Percentiles rank a stretch among this genome's conserved stretches.
These are phyloP conservation scores for Marasmius tenuissimus DNA, from an alignment of 1,284 basidiomycete species.

Conservation along the genomic window DNA sequence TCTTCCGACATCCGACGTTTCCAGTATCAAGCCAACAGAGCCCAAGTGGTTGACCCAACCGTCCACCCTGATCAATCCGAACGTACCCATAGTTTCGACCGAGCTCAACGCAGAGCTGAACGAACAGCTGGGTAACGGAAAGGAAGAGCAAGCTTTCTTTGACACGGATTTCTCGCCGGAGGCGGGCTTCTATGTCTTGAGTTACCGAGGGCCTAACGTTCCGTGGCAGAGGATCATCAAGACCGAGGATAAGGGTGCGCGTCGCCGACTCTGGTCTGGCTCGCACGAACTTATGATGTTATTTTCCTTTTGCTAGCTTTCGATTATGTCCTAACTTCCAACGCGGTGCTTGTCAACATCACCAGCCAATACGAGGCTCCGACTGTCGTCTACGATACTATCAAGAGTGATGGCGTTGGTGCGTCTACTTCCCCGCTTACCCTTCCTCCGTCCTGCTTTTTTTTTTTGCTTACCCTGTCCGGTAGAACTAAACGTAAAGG, in stretches of 20 bases:
- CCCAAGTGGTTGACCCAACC: slow-evolving; percentile 71
- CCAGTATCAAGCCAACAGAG: slow-evolving; percentile 18
- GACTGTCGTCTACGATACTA: slow-evolving; percentile 66
- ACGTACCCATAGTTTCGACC: not conserved
- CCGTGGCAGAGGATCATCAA: slow-evolving; percentile 87
- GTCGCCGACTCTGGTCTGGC: not conserved
- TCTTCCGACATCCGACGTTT: slow-evolving; percentile 47
- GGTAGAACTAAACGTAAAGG: slow-evolving; percentile 82
- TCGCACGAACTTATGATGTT: not conserved
- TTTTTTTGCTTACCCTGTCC: slow-evolving; percentile 19
- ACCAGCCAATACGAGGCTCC: slow-evolving; percentile 77
- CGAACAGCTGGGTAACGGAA: not conserved
- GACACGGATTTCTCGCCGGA: slow-evolving; percentile 76
- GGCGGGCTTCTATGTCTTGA: slow-evolving; percentile 83
- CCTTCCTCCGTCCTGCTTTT: slow-evolving; percentile 13
- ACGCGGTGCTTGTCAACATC: slow-evolving; percentile 63
- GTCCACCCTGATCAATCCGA: slow-evolving; percentile 20
- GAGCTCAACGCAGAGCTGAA: not conserved
- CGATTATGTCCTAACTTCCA: slow-evolving; percentile 70
- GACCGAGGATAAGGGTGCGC: slow-evolving; percentile 42
- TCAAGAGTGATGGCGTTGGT: slow-evolving; percentile 83
- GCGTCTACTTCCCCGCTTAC: slow-evolving; percentile 27
- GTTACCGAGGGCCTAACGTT: slow-evolving; percentile 79
- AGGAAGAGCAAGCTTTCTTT: slow-evolving; percentile 49
- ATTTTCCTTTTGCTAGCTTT: slow-evolving; percentile 41